Evolutionary conservation across 2,329 filamentous ascomycete genomes (phyloP).

Genomic region (Lecanicillium sp.): DNA sequence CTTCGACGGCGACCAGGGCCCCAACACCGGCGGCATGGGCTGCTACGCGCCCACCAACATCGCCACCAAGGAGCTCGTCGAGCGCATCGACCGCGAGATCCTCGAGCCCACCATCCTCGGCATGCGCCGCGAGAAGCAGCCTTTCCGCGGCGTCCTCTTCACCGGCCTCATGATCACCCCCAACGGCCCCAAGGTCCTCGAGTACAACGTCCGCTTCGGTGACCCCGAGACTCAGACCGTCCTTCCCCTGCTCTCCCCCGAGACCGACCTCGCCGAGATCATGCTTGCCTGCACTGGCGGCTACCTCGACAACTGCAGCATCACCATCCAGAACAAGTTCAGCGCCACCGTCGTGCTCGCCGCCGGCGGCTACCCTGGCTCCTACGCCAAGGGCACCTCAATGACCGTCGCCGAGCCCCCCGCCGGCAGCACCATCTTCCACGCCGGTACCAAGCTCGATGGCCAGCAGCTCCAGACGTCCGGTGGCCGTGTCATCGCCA

Average conservation of each 20-base stretch:
- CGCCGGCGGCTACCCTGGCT: slow-evolving; percentile 82
- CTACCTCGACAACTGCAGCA: slow-evolving; percentile 61
- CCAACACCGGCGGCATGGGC: slow-evolving; percentile 97
- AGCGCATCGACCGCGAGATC: slow-evolving; percentile 71
- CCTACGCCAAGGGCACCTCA: slow-evolving; percentile 71
- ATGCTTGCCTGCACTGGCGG: slow-evolving; percentile 80
- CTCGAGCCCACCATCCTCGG: slow-evolving; percentile 86
- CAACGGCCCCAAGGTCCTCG: slow-evolving; percentile 72
- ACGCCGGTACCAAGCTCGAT: slow-evolving; percentile 74
- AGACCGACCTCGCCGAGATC: slow-evolving; percentile 80
- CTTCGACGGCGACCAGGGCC: slow-evolving; percentile 80
- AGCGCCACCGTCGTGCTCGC: slow-evolving; percentile 93
- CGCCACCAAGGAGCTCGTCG: slow-evolving; percentile 67
- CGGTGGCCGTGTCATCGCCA: slow-evolving; percentile 88
- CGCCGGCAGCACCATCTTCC: slow-evolving; percentile 67
- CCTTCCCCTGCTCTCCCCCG: slow-evolving; percentile 66
- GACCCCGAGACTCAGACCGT: slow-evolving; percentile 90
- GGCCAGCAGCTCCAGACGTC: slow-evolving; percentile 63
- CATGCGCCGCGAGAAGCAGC: slow-evolving; percentile 73
- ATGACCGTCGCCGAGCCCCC: slow-evolving; percentile 45
- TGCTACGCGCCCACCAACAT: slow-evolving; percentile 90
- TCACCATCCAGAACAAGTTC: slow-evolving; percentile 64
- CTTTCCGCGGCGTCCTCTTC: slow-evolving; percentile 71
- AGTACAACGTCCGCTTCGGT: slow-evolving; percentile 91
- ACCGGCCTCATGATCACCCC: slow-evolving; percentile 92